Conservation (phyloP, 352 stramenopile species). For the Phytophthora pluvialis region DNA sequence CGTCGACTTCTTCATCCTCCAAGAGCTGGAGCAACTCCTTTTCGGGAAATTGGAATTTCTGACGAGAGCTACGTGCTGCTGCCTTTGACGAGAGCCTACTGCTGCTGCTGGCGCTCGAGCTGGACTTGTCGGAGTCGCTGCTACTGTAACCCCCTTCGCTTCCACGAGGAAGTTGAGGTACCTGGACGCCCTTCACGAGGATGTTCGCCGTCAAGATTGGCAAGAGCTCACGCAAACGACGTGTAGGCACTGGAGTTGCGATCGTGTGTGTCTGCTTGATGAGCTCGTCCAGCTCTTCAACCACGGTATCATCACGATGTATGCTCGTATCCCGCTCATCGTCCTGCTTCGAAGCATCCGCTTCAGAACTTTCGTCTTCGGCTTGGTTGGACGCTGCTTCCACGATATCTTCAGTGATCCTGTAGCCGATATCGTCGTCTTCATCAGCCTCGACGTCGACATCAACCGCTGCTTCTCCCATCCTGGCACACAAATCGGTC, state of each 20-base stretch:
- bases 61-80: slow-evolving; percentile 25
- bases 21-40: slow-evolving; percentile 41
- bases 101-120: background rate
- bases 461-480: slow-evolving; percentile 29
- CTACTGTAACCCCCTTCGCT: slow-evolving; percentile 11
- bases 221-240: slow-evolving; percentile 26
- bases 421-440: slow-evolving; percentile 29
- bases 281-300: slow-evolving; percentile 8
- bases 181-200: slow-evolving; percentile 43
- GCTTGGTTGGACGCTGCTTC: slow-evolving; percentile 54
- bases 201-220: slow-evolving; percentile 36
- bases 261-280: slow-evolving; percentile 4
- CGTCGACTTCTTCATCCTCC: slow-evolving; percentile 32
- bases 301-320: slow-evolving; percentile 9
- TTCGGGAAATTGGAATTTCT: slow-evolving; percentile 75
- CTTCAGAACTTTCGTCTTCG: slow-evolving; percentile 38
- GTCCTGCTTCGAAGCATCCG: background rate
- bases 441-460: slow-evolving; percentile 14
- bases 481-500: slow-evolving; percentile 19
- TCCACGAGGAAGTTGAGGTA: slow-evolving; percentile 47
- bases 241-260: background rate
- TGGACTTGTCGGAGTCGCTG: slow-evolving; percentile 4
- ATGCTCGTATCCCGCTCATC: slow-evolving; percentile 5
- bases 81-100: slow-evolving; percentile 5
- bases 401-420: slow-evolving; percentile 23